These are phyloP conservation scores for Pseudogymnoascus sp. DNA, from an alignment of 2,329 filamentous ascomycete species.

Conservation along the genomic window DNA sequence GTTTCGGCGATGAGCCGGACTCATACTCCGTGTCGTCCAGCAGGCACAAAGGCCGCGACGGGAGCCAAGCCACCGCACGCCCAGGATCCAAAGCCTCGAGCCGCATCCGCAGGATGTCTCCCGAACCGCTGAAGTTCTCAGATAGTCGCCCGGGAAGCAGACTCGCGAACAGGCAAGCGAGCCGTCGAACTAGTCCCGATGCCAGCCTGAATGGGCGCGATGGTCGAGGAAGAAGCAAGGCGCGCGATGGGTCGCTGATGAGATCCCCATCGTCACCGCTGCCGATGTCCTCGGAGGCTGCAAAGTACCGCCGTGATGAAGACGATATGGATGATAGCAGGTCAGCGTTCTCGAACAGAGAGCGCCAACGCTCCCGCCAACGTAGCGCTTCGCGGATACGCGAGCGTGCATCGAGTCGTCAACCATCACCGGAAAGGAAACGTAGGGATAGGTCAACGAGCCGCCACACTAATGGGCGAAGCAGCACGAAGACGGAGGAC, in stretches of 20 bases:
- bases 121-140: conserved; percentile 17
- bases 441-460: conserved; percentile 26
- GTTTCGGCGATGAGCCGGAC: conserved; percentile 25
- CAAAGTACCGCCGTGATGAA: conserved; percentile 41
- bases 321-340: conserved; percentile 60
- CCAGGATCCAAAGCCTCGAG: conserved; percentile 28
- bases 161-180: conserved; percentile 31
- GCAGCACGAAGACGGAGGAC: conserved; percentile 16
- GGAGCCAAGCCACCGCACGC: conserved; percentile 24
- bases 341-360: conserved; percentile 44
- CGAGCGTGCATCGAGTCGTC: conserved; percentile 27
- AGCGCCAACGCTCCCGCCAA: conserved; percentile 47
- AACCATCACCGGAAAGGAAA: conserved; percentile 24
- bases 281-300: conserved; percentile 57
- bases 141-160: conserved; percentile 22
- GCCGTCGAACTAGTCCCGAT: conserved; percentile 31
- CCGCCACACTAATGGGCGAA: conserved; percentile 20
- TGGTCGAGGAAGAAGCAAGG: conserved; percentile 52
- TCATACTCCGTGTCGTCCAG: conserved; percentile 21
- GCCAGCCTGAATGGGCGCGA: conserved; percentile 31
- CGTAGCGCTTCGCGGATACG: conserved; percentile 40
- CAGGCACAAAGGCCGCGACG: conserved; percentile 16
- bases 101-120: conserved; percentile 23
- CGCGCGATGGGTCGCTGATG: conserved; percentile 47
- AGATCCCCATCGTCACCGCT: conserved; percentile 75